These are phyloP conservation scores for Neurospora discreta DNA, from an alignment of 495 filamentous ascomycete species.

Conservation along the genomic window DNA sequence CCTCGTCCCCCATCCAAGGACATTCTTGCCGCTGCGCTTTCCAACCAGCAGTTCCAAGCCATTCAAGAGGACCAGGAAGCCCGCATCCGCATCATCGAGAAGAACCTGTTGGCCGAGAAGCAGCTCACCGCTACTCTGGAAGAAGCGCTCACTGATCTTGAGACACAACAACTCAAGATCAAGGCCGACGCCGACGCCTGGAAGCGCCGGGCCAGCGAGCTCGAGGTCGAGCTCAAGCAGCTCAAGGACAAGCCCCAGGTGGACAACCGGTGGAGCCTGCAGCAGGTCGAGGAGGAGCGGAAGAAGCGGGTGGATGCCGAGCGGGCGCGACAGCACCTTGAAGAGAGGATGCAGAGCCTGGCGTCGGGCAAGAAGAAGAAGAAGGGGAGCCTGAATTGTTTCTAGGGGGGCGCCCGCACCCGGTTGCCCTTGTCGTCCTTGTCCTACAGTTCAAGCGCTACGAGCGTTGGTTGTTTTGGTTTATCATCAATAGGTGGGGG, in stretches of 20 bases:
- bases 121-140: conserved; percentile 90
- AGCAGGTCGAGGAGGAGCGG: conserved; percentile 89
- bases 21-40: conserved; percentile 40
- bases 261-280: conserved; percentile 69
- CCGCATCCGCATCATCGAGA: conserved; percentile 91
- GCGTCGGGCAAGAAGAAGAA: conserved; percentile 89
- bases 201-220: conserved; percentile 66
- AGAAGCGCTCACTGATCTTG: conserved; percentile 88
- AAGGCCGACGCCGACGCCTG: conserved; percentile 82
- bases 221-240: conserved; percentile 69
- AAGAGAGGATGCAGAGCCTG: conserved; percentile 89
- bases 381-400: conserved; percentile 94
- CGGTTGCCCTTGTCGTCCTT: not conserved
- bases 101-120: conserved; percentile 91
- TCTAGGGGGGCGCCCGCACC: conserved; percentile 42
- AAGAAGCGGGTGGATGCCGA: conserved; percentile 80
- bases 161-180: conserved; percentile 72
- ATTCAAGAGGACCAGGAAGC: conserved; percentile 88
- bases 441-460: not conserved
- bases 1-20: conserved; percentile 74
- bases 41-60: conserved; percentile 25
- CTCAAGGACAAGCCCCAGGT: conserved; percentile 38
- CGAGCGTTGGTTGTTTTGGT: not conserved
- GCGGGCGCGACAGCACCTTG: conserved; percentile 72
- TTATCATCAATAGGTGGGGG: not conserved